Evolutionary conservation across 2,329 filamentous ascomycete species (phyloP).

Genomic region (Ascochyta clinopodiicola): DNA sequence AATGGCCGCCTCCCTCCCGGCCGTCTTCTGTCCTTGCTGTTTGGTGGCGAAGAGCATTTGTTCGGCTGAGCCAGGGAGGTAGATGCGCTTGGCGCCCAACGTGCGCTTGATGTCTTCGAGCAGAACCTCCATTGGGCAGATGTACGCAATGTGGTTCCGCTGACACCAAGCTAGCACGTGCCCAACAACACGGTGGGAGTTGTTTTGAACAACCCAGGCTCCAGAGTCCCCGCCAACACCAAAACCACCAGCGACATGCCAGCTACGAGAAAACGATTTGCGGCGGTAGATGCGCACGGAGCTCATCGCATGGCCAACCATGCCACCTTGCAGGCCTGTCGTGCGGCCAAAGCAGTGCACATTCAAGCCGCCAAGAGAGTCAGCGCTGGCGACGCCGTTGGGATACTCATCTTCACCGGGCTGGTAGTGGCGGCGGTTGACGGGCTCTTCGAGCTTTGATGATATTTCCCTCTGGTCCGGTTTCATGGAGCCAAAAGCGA

Average conservation of each 20-base stretch:
- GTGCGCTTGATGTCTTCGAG: slow-evolving; percentile 84
- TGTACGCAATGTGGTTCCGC: slow-evolving; percentile 82
- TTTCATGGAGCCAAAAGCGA: slow-evolving; percentile 35
- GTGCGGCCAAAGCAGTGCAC: slow-evolving; percentile 92
- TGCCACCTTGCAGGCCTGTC: slow-evolving; percentile 79
- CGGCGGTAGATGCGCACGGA: slow-evolving; percentile 89
- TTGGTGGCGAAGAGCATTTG: slow-evolving; percentile 26
- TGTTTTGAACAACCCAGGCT: slow-evolving; percentile 87
- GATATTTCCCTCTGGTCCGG: slow-evolving; percentile 40
- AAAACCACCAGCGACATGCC: slow-evolving; percentile 67
- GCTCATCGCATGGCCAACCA: slow-evolving; percentile 77
- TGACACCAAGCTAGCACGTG: slow-evolving; percentile 90
- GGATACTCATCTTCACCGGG: slow-evolving; percentile 56
- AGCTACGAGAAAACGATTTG: slow-evolving; percentile 76
- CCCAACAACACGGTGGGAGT: slow-evolving; percentile 80
- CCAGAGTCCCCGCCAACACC: slow-evolving; percentile 87
- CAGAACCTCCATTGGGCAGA: slow-evolving; percentile 92
- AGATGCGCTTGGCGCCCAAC: slow-evolving; percentile 72
- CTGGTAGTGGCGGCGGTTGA: slow-evolving; percentile 43
- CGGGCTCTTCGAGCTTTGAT: slow-evolving; percentile 42
- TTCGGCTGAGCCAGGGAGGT: slow-evolving; percentile 66
- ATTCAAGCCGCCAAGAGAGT: slow-evolving; percentile 72
- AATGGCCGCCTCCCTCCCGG: slow-evolving; percentile 14
- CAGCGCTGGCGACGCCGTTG: slow-evolving; percentile 64
- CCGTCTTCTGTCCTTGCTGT: slow-evolving; percentile 11